phyloP scores from a whole-genome alignment of 805 yeast genomes.

The Myxozyma neotropica region DNA sequence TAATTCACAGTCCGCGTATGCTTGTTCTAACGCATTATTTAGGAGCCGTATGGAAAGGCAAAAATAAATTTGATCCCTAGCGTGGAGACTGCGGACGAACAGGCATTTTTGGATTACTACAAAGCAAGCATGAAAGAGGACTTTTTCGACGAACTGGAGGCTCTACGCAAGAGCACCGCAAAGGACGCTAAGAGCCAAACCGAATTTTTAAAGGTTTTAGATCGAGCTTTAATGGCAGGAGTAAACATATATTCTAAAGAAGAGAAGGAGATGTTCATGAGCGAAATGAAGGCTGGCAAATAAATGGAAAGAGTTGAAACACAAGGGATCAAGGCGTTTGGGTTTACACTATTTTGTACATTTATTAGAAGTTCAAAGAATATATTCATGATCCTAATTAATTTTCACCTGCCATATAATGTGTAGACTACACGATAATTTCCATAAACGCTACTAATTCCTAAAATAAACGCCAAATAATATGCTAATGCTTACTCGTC shows the following conservation, averaged over 20 bases:
- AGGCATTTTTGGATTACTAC: constrained; percentile 23
- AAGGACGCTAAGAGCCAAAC: not conserved
- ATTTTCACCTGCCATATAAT: too few species aligned
- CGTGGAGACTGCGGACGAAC: constrained; percentile 15
- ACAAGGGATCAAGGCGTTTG: not conserved
- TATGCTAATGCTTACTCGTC: not conserved
- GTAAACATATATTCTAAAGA: constrained; percentile 15
- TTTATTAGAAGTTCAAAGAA: not conserved
- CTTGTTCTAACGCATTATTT: not conserved
- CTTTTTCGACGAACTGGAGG: constrained; percentile 14
- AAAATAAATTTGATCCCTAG: constrained; percentile 7
- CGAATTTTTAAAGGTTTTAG: not conserved
- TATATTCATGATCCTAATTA: not conserved
- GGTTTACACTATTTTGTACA: not conserved
- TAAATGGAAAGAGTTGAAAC: too few species aligned
- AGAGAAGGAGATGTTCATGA: constrained; percentile 6
- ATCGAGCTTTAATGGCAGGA: constrained; percentile 9
- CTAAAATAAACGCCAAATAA: not conserved
- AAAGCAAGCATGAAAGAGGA: constrained; percentile 10
- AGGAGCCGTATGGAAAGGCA: not conserved
- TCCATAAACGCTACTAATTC: not conserved
- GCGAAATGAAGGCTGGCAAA: not conserved
- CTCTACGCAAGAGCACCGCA: constrained; percentile 1
- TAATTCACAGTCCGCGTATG: not conserved
- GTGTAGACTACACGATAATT: not conserved